Conservation (phyloP, 352 stramenopile species). For the Globisporangium parvum region DNA sequence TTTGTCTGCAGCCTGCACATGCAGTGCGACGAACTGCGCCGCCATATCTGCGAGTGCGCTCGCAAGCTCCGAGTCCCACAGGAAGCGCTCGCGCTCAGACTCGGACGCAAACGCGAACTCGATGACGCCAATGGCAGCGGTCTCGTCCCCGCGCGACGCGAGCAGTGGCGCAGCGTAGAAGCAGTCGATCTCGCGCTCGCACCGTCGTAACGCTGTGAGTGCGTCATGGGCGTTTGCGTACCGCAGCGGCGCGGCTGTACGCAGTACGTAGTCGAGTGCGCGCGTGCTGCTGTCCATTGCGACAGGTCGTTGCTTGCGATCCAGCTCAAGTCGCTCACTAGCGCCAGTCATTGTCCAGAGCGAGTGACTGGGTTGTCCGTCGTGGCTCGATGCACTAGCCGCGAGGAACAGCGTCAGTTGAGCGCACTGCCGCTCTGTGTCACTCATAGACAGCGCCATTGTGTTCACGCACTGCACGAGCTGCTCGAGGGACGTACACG, state of each 20-base stretch:
- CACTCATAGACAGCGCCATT: neutral
- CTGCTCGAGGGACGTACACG: conserved; percentile 9
- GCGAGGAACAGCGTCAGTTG: conserved; percentile 2
- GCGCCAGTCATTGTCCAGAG: conserved; percentile 2
- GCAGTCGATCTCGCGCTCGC: neutral
- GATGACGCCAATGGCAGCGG: conserved; percentile 1
- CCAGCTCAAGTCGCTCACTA: neutral
- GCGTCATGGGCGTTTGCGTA: neutral
- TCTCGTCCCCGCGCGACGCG: neutral
- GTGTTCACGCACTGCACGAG: conserved; percentile 9
- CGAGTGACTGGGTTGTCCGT: neutral
- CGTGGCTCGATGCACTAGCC: neutral
- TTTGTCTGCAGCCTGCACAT: neutral
- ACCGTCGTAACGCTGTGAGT: no score
- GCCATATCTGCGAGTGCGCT: neutral
- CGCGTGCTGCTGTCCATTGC: no score
- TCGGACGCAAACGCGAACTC: conserved; percentile 14
- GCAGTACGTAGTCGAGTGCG: no score
- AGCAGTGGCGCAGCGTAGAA: conserved; percentile 6
- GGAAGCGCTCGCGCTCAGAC: conserved; percentile 5
- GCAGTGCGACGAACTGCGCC: neutral
- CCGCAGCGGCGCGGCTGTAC: neutral
- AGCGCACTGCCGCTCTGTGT: neutral
- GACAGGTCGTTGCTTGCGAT: neutral
- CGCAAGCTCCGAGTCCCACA: neutral